Conservation (phyloP, 495 filamentous ascomycete species). For the Penicillium malachiteum region DNA sequence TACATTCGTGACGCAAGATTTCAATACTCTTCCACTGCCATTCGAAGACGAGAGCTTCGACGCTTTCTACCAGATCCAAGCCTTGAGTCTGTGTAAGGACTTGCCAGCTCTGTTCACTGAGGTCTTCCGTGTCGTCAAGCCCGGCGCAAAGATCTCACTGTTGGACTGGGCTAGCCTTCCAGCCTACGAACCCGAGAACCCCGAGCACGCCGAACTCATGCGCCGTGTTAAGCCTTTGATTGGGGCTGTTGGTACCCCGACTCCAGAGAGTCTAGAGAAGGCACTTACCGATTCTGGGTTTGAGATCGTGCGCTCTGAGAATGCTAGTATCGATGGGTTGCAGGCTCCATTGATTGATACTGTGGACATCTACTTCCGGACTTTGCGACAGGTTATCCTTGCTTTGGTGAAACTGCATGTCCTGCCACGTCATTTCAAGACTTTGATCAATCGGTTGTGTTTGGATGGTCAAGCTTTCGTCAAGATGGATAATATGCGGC, state of each 20-base stretch:
- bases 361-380: conserved; percentile 60
- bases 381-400: conserved; percentile 52
- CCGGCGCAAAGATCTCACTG: conserved; percentile 55
- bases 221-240: conserved; percentile 61
- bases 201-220: conserved; percentile 57
- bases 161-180: conserved; percentile 62
- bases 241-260: conserved; percentile 62
- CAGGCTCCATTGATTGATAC: conserved; percentile 61
- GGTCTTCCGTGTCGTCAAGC: conserved; percentile 56
- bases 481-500: conserved; percentile 60
- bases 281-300: conserved; percentile 56
- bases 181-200: conserved; percentile 53
- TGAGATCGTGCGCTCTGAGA: conserved; percentile 51
- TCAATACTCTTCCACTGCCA: conserved; percentile 59
- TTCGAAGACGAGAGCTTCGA: conserved; percentile 57
- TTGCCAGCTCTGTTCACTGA: conserved; percentile 51
- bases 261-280: conserved; percentile 50
- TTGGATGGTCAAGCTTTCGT: conserved; percentile 61
- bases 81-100: conserved; percentile 60
- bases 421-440: conserved; percentile 59
- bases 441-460: conserved; percentile 61
- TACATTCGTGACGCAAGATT: conserved; percentile 55
- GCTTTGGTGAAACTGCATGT: conserved; percentile 51
- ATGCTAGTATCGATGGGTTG: conserved; percentile 57
- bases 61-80: conserved; percentile 65